Evolutionary conservation across 345 rosid genomes (phyloP), one percentile per base, ranked within the genome.

Genomic region (Sisymbrium irio): DNA sequence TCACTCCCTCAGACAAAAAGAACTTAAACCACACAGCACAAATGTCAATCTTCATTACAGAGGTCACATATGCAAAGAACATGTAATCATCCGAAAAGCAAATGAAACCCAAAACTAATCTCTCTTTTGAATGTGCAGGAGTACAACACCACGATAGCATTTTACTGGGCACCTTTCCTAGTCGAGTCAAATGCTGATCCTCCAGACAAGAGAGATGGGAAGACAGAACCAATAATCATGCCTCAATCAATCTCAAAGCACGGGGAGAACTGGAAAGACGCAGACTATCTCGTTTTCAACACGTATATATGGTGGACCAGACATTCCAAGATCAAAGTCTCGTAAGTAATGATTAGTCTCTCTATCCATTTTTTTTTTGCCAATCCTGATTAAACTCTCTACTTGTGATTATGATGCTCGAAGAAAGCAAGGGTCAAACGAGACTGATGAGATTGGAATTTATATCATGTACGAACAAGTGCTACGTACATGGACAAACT

Each of bases 81-180:
- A 22, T 6, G 2, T 59, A 49, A 30, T 19, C 53, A 9, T 11
- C n/a, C 33, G 66, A 28, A 61, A 47, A 40, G 46, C 62, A 60
- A 30, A 41, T 19, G 15, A 60, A 61, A 18, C 18, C 30, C 15
- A 63, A 62, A 78, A 19, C 42, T 22, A 19, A 11, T 27, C 50
- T 25, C 27, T 42, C 19, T 22, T 54, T 37, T 20, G 20, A 59
- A 44, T 33, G 61, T 71, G 71, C 42, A 89, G 89, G 92, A 85
- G 35, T 87, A 85, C 42, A 89, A 87, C 33, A 70, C 91, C 4
- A 77, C 86, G 4, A 30, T 89, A 30, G 79, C 85, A 74, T 85
- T 83, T 55, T 87, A 85, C 67, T 87, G 92, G 96, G 86, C 92
- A 44, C 96, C 92, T 6, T 87, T 83, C 76, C 8, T 87, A 67